Conservation (phyloP, 805 yeast genomes). For the Starmera pachycereana region DNA sequence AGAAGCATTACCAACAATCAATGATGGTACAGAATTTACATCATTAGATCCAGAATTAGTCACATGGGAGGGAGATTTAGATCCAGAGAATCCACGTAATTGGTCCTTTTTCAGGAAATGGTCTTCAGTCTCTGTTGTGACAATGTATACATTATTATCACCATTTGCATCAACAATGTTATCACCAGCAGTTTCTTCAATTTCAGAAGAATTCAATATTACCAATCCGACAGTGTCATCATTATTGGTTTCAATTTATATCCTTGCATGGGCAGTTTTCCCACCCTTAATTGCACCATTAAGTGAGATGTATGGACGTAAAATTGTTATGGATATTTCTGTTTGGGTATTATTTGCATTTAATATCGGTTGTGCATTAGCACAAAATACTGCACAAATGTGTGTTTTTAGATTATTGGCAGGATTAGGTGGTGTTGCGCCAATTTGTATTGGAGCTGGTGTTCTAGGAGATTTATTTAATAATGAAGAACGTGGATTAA, state of each 20-base stretch:
- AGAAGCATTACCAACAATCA: slow-evolving; percentile 20
- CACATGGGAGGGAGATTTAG: slow-evolving; percentile 56
- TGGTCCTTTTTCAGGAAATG: slow-evolving; percentile 38
- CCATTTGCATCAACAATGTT: slow-evolving; percentile 55
- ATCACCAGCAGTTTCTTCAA: slow-evolving; percentile 47
- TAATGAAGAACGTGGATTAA: slow-evolving; percentile 39
- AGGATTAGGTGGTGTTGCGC: slow-evolving; percentile 60
- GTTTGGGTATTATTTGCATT: slow-evolving; percentile 38
- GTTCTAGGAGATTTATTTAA: slow-evolving; percentile 51
- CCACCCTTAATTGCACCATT: slow-evolving; percentile 55
- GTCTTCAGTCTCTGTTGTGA: slow-evolving; percentile 33
- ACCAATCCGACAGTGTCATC: slow-evolving; percentile 29
- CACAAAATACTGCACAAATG: slow-evolving; percentile 43
- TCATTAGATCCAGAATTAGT: slow-evolving; percentile 54
- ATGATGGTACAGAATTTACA: slow-evolving; percentile 44
- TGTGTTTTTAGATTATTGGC: slow-evolving; percentile 51
- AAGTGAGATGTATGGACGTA: slow-evolving; percentile 50
- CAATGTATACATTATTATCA: slow-evolving; percentile 45
- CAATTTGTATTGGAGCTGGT: slow-evolving; percentile 63
- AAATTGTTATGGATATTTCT: slow-evolving; percentile 38
- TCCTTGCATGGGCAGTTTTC: slow-evolving; percentile 55
- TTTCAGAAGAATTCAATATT: slow-evolving; percentile 34
- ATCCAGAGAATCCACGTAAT: slow-evolving; percentile 54
- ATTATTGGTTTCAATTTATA: slow-evolving; percentile 45
- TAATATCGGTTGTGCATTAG: slow-evolving; percentile 50